Evolutionary conservation across 139 green algal species (phyloP).

Genomic region (Tetradesmus obliquus): DNA sequence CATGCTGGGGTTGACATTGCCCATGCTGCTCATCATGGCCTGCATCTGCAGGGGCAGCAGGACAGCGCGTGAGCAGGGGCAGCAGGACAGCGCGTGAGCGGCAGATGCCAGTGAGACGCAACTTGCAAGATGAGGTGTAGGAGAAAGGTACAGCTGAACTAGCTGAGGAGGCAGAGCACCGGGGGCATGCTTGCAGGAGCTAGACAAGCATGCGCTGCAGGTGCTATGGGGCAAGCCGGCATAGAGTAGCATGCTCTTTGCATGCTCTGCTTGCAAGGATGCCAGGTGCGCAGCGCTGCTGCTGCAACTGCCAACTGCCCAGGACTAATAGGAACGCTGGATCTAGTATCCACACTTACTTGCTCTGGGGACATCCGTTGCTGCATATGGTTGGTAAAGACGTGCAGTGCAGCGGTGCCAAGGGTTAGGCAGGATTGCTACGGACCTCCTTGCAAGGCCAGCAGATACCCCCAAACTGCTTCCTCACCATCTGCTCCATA

Average conservation of each 20-base stretch:
- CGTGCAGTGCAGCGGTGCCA: background rate
- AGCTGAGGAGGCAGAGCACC: background rate
- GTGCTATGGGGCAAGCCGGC: conserved; percentile 19
- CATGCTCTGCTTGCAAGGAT: background rate
- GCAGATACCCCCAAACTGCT: too few species aligned
- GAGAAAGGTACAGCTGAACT: background rate
- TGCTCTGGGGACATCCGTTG: conserved; percentile 20
- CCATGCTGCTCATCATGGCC: conserved; percentile 39
- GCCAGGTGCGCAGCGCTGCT: background rate
- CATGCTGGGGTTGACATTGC: conserved; percentile 49
- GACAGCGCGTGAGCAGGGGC: background rate
- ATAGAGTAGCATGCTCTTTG: background rate
- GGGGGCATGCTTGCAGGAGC: background rate
- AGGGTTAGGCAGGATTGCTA: background rate
- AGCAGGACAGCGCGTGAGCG: background rate
- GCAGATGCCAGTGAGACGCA: background rate
- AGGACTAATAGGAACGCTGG: background rate
- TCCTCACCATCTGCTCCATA: conserved; percentile 41
- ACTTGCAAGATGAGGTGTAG: background rate
- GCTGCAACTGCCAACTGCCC: background rate
- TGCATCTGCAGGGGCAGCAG: conserved; percentile 30
- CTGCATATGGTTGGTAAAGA: background rate
- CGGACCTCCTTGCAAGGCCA: background rate
- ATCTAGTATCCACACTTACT: too few species aligned
- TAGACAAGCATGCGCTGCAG: background rate